Base-by-base conservation (phyloP, 2,329 filamentous ascomycete genomes). In the Diaporthe citri region DNA sequence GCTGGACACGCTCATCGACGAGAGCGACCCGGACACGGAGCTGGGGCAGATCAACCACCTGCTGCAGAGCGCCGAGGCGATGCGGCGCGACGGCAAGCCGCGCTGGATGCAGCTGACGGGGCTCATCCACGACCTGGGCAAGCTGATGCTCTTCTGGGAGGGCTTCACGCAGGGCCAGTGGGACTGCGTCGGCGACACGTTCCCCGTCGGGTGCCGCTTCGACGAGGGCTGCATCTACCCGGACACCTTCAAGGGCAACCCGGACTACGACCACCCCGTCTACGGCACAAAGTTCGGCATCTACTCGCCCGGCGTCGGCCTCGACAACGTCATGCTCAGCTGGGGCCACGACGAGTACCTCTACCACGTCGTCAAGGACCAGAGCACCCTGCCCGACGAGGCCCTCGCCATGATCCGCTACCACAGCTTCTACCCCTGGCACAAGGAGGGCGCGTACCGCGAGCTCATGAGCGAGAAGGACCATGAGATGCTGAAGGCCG, bases 381-480 rank as follows among this genome's bases (percentile, higher is more conserved):
- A 97, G 87, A 93, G 90, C 66, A 93, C 87, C 0, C 88, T 98
- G 57, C 95, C 95, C 0, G 88, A 90, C 62, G 95, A 97, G 88
- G 94, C 93, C 0, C 89, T 98, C 15, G 95, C 95, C 76, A 97
- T 98, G 94, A 97, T 98, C 82, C 89, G 95, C 73, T 97, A 97
- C 85, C 95, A 98, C 86, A 95, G 92, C 8, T 97, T 97, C 86
- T 98, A 98, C 85, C 93, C 95, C 22, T 98, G 95, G 95, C 95
- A 97, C 85, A 91, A 89, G 76, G 92, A 93, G 83, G 93, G 93
- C 72, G 95, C 94, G 9, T 98, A 98, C 85, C 84, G 85, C 76
- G 91, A 95, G 84, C 90, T 97, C 83, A 97, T 97, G 95, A 90
- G 93, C 82, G 91, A 93, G 76, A 93, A 95, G 82, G 95, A 98